These are phyloP conservation scores for Blakeslea trispora DNA, from an alignment of 371 early-diverging fungal species.

Conservation along the genomic window DNA sequence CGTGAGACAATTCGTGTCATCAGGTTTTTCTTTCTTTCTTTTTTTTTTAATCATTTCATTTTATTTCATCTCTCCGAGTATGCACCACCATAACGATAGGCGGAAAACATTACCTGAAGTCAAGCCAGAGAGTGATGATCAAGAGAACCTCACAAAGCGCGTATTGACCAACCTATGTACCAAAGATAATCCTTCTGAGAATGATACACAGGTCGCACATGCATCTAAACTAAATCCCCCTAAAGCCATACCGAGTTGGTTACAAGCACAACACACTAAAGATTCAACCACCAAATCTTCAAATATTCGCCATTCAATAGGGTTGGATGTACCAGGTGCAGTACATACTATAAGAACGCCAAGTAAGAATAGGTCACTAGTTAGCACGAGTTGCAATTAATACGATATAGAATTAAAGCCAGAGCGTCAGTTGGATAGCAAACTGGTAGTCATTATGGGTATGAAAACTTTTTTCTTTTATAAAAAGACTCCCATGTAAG, in stretches of 20 bases:
- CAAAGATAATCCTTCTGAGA: constrained; percentile 7
- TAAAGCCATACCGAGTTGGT: constrained; percentile 20
- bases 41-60: background rate
- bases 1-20: background rate
- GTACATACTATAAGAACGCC: constrained; percentile 35
- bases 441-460: constrained; percentile 70
- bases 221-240: background rate
- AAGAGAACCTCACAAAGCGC: constrained; percentile 21
- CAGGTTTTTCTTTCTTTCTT: constrained; percentile 5
- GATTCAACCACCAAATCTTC: constrained; percentile 2
- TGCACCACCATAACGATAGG: constrained; percentile 8
- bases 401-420: constrained; percentile 25
- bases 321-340: constrained; percentile 39
- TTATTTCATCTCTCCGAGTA: background rate
- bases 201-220: background rate
- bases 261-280: constrained; percentile 7
- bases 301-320: constrained; percentile 25
- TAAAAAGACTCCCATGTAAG: no score
- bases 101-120: constrained; percentile 31
- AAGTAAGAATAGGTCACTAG: constrained; percentile 17
- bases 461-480: constrained; percentile 10
- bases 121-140: constrained; percentile 23
- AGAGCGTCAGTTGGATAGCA: constrained; percentile 48
- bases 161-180: constrained; percentile 21
- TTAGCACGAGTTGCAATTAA: background rate